phyloP scores from a whole-genome alignment of 345 rosid species.

The Erodium maritimum region DNA sequence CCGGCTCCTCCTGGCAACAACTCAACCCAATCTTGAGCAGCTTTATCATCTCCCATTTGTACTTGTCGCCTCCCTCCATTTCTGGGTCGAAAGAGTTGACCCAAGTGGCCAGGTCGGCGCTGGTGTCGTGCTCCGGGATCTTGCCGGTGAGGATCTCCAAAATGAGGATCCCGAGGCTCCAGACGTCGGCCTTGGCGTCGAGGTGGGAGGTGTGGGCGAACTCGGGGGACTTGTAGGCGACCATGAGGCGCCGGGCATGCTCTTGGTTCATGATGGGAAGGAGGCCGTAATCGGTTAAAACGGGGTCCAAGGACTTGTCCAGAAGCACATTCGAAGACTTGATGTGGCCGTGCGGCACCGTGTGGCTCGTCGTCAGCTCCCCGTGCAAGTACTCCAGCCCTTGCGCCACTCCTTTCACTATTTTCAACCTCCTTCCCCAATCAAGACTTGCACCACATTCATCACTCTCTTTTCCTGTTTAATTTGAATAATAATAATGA shows the following conservation, averaged over 20 bases:
- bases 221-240: slow-evolving; percentile 76
- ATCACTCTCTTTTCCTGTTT: slow-evolving; percentile 39
- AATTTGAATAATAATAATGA: too few relatives aligned
- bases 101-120: slow-evolving; percentile 57
- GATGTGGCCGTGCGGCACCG: slow-evolving; percentile 74
- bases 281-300: slow-evolving; percentile 51
- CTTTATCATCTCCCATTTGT: slow-evolving; percentile 68
- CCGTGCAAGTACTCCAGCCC: slow-evolving; percentile 55
- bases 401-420: slow-evolving; percentile 64
- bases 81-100: slow-evolving; percentile 74
- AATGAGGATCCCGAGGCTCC: slow-evolving; percentile 87
- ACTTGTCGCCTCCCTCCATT: slow-evolving; percentile 45
- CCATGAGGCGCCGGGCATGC: slow-evolving; percentile 59
- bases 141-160: slow-evolving; percentile 67
- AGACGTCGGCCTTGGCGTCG: slow-evolving; percentile 56
- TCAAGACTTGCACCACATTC: slow-evolving; percentile 42
- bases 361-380: slow-evolving; percentile 31
- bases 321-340: slow-evolving; percentile 81
- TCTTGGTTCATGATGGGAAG: slow-evolving; percentile 43
- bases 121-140: slow-evolving; percentile 51
- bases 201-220: slow-evolving; percentile 32
- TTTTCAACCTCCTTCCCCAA: slow-evolving; percentile 65
- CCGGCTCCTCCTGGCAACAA: slow-evolving; percentile 67
- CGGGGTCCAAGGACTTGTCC: slow-evolving; percentile 37
- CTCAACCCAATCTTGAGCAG: slow-evolving; percentile 74